Evolutionary conservation across 768 basidiomycete genomes (phyloP), one percentile per base, ranked within the genome.

Genomic region (Trametes maxima): DNA sequence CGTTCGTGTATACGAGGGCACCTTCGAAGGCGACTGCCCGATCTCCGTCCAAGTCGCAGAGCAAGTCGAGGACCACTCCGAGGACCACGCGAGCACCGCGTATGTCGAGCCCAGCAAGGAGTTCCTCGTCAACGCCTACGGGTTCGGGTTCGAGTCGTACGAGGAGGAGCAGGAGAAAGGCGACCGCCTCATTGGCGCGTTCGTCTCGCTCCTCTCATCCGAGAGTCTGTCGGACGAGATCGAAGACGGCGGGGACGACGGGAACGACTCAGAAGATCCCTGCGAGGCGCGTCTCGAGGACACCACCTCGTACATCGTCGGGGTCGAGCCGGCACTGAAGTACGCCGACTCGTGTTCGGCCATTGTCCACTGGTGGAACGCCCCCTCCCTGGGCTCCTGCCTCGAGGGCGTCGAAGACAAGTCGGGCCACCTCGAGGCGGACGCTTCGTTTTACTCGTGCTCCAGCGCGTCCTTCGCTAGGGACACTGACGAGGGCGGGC

Each of bases 361-460:
- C 14, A 25, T 17, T 3, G 39, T 54, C 42, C 42, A 54, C n/a
- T 54, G 43, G 40, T 43, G 25, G 17, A 28, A 44, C n/a, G n/a
- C 24, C 46, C 5, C 36, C 11, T 40, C 50, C n/a, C 28, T 8
- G 28, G 28, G 5, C 5, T 36, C 10, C 19, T 19, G 19, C 8
- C 25, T 33, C 12, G 24, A 13, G 53, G 24, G 7, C 10, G 12
- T 28, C 42, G 24, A 28, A 7, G 10, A 24, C 17, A 19, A 16
- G 19, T 46, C 33, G 10, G 54, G 24, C 4, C 16, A 22, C 33
- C 17, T 33, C 17, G 45, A 39, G 11, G 46, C 33, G 17, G 54
- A 37, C 35, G 36, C 45, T 19, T 55, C 54, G 2, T 55, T 55
- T 33, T 46, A 46, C 21, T 55, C 54, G 13, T 46, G 33, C 33